Base-by-base conservation (phyloP, 2,329 filamentous ascomycete genomes). In the Diplocarpon rosae region DNA sequence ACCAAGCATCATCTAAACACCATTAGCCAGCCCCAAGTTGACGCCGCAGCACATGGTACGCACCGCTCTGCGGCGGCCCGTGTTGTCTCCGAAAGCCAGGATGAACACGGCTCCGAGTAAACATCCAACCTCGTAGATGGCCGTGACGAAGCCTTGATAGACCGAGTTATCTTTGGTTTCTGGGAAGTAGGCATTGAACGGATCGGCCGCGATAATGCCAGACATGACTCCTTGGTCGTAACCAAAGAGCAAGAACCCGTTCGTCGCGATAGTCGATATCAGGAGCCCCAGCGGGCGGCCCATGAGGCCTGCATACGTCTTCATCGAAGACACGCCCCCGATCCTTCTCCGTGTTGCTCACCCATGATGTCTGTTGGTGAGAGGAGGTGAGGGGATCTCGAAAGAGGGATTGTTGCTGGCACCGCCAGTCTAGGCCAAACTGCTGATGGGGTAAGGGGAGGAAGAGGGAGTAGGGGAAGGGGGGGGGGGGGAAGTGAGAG, bases 141-240 rank as follows among this genome's bases (percentile, higher is more conserved):
- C 74, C 27, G 76, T 69, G 4, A 74, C 66, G 43, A 78, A 76
- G 20, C 70, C 71, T 48, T 59, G 59, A 39, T 60, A 60, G 5
- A 57, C 51, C 2, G 57, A 56, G 38, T 57, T 39, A 11, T 53
- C 38, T 29, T 53, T 95, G 78, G 60, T 88, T 70, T 68, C 59
- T 4, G 72, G 70, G 56, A 96, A 96, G 65, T 95, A 95, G 62
- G 85, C 76, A 63, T 83, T 85, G 64, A 98, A 98, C 63, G 58
- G 47, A n/a, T 61, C 65, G 35, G 67, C 74, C 71, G 76, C 80
- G 56, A 82, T 81, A 51, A 76, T 75, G 53, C 75, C 75, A 49
- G 83, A 87, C 85, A 90, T 90, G 53, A 92, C 85, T 58, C 85
- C 85, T 63, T 92, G 85, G 63, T 92, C 85, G 69, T 90, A 92